These are phyloP conservation scores for Fomitopsis serialis DNA, from an alignment of 768 basidiomycete species.

Conservation along the genomic window DNA sequence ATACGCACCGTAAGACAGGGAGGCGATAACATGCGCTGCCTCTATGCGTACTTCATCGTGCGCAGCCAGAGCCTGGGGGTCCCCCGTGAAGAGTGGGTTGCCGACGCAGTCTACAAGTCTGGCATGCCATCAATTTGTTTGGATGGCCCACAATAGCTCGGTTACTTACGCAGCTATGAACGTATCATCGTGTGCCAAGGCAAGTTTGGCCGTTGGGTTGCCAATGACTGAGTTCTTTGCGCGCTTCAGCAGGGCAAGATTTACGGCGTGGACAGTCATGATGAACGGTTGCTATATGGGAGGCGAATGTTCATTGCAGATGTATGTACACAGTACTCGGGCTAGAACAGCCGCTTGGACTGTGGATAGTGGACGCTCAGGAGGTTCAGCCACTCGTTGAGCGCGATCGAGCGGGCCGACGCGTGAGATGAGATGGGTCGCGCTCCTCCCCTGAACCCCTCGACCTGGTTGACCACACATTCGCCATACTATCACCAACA, in stretches of 20 bases:
- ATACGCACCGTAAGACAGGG: conserved; percentile 58
- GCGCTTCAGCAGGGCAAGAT: conserved; percentile 47
- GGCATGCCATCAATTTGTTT: conserved; percentile 4
- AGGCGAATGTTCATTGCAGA: neutral
- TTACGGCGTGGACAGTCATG: conserved; percentile 25
- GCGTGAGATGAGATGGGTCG: no score
- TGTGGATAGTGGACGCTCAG: no score
- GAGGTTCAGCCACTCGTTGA: no score
- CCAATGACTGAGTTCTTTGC: conserved; percentile 77
- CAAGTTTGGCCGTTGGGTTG: conserved; percentile 66
- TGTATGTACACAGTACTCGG: neutral
- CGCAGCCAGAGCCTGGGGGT: conserved; percentile 26
- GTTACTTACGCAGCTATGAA: conserved; percentile 49
- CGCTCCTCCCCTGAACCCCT: no score
- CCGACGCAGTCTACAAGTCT: conserved; percentile 65
- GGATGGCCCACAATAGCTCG: neutral
- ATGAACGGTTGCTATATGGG: neutral
- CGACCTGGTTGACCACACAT: neutral
- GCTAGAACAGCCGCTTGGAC: neutral
- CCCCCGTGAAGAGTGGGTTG: conserved; percentile 26
- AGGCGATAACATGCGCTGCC: conserved; percentile 70
- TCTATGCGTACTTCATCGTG: conserved; percentile 58
- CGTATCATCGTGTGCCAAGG: conserved; percentile 48
- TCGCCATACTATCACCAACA: neutral
- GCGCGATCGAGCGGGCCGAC: no score